Base-by-base conservation (phyloP, 352 stramenopile genomes). In the Globisporangium paroecandrum region DNA sequence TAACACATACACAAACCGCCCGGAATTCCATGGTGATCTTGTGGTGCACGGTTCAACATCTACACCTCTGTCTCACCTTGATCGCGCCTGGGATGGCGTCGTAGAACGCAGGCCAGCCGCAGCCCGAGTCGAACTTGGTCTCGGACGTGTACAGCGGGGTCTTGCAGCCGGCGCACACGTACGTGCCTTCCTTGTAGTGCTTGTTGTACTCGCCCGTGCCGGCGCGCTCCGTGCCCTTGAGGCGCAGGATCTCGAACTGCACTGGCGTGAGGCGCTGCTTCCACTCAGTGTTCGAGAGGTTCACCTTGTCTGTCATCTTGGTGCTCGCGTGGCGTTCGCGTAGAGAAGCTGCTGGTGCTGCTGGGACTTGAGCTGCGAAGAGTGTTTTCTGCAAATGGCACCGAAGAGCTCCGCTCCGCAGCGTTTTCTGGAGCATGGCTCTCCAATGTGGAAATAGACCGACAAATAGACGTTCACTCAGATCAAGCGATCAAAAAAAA, bases 161-260 rank as follows among this genome's bases (percentile, higher is more conserved):
- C 72, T 94, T 93, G 76, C 90, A 97, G 43, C 85, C 89, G 8
- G 88, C 87, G 69, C 90, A 97, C 1, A 93, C 77, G 77, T 96
- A 97, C 62, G 89, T 90, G 61, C 90, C 90, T 20, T 90, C 77
- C 27, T 94, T 75, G 62, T 88, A 85, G 75, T 90, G 77, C 70
- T 97, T 96, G 79, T 96, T 92, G 78, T 96, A 97, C 77, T 93
- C 81, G 73, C 90, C 90, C 49, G 87, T 97, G 56, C 86, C 87
- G 8, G 87, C 77, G 62, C 84, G 89, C 80, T 98, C 91, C 53
- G 90, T 97, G 59, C 89, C 90, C 69, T 98, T 98, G 59, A 95
- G 81, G 22, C 91, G 89, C 75, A 98, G 81, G 51, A 97, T 85
- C 63, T 94, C 70, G 71, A 81, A 97, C 77, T 97, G 84, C 64